Base-by-base conservation (phyloP, 257 asterid genomes). In the Scutellaria galericulata region DNA sequence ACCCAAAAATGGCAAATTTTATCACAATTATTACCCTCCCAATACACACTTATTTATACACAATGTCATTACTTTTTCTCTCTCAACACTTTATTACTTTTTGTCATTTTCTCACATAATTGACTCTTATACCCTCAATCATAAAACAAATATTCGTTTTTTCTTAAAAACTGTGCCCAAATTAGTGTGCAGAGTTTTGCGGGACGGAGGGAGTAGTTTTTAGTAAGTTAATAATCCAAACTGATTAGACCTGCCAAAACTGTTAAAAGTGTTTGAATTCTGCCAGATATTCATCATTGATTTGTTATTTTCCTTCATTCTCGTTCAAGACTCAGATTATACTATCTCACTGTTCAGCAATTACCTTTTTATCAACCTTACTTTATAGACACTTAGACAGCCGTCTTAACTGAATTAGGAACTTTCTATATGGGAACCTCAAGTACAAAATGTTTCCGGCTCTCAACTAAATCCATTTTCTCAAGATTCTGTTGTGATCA, bases 391-490 rank as follows among this genome's bases (percentile, higher is more conserved):
- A 14, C 37, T 31, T 60, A 46, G 53, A 66, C 35, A 14, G 9
- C 59, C 5, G 18, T 31, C 15, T 40, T 11, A 45, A 20, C 64
- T 9, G 48, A 47, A 22, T 77, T 44, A 4, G 61, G 45, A 5
- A 56, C 15, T 1, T 57, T 7, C 52, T 12, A 13, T 6, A 40
- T 45, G 10, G 63, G 8, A 66, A 24, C 40, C 40, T 20, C 48
- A 68, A 14, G 7, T 51, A 74, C 37, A 5, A 56, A 57, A 56
- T 45, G 15, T 54, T 63, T 22, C 37, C 22, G 5, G 27, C 8
- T 39, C 12, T 67, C 5, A 15, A 47, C 64, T 52, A 27, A 7
- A 12, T 75, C 55, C 45, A 15, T 27, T 71, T 64, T 68, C 31
- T 2, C 24, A 55, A 14, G 46, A 9, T 63, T 15, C 10, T 37